Evolutionary conservation across 305 asterid species (phyloP).

Genomic region (Fraxinus greggii): DNA sequence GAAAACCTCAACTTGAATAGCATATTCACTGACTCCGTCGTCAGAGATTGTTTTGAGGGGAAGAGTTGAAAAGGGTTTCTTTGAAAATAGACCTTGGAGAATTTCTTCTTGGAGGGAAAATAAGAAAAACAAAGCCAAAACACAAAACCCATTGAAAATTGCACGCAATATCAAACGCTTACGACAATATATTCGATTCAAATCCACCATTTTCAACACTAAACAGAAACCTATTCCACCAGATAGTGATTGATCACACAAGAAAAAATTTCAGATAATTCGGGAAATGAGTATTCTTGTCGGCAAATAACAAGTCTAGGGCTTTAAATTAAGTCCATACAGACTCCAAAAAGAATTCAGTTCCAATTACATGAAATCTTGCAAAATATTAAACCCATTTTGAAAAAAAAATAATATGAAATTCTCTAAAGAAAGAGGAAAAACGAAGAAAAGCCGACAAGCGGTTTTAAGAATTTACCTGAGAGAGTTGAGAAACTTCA

Average conservation of each 20-base stretch:
- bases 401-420: neutral
- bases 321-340: conserved; percentile 1
- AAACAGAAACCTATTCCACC: conserved; percentile 6
- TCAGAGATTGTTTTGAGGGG: conserved; percentile 3
- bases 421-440: neutral
- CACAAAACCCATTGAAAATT: conserved; percentile 46
- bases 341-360: neutral
- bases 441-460: neutral
- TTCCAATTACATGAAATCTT: neutral
- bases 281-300: neutral
- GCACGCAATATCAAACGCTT: conserved; percentile 47
- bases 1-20: neutral
- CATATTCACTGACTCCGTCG: conserved; percentile 1
- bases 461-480: conserved; percentile 17
- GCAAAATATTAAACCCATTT: neutral
- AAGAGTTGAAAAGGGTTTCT: conserved; percentile 20
- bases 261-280: neutral
- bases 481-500: conserved; percentile 14
- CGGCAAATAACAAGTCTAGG: neutral
- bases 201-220: conserved; percentile 33
- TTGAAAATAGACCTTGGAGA: conserved; percentile 35
- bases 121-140: conserved; percentile 41
- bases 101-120: conserved; percentile 27
- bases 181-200: conserved; percentile 19
- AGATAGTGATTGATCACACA: conserved; percentile 15